Conservation (phyloP, 179 eudicot species). For the Drosera spatulata region DNA sequence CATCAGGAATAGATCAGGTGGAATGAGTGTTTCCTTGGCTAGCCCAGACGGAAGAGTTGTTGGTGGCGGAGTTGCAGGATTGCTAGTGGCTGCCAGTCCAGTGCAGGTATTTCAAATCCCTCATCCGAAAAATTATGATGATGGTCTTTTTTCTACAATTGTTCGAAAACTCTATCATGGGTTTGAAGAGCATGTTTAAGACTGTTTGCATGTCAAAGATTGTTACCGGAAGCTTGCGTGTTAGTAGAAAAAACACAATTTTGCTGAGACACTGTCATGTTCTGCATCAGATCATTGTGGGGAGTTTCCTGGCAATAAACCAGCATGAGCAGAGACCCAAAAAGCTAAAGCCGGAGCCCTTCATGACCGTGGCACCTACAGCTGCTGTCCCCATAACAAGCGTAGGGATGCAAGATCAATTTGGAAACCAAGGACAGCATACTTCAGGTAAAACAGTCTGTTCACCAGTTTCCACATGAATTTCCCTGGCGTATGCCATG, state of each 20-base stretch:
- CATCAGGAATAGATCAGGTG: conserved; percentile 73
- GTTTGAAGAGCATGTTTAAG: not conserved
- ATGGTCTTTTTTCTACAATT: not conserved
- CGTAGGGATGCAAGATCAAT: conserved; percentile 18
- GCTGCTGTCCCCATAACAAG: conserved; percentile 21
- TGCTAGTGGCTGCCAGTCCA: conserved; percentile 76
- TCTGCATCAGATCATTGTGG: conserved; percentile 61
- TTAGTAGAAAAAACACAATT: not conserved
- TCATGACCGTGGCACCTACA: conserved; percentile 16
- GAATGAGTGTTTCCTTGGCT: conserved; percentile 92
- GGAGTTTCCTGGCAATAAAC: conserved; percentile 75
- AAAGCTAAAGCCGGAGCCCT: conserved; percentile 51
- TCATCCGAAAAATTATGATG: not conserved
- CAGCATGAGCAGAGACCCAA: conserved; percentile 68
- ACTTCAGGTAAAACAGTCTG: conserved; percentile 7
- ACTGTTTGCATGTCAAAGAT: not conserved
- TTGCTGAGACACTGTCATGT: not conserved
- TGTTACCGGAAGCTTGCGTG: too few relatives aligned
- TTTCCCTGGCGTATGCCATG: too few relatives aligned
- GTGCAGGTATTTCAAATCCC: conserved; percentile 48
- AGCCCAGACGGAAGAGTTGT: conserved; percentile 95
- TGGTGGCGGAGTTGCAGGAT: conserved; percentile 96
- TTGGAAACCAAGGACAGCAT: conserved; percentile 14
- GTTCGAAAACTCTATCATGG: not conserved
- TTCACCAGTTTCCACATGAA: too few relatives aligned